phyloP scores from a whole-genome alignment of 1,284 basidiomycete species.

The Veloporphyrellus conicus region DNA sequence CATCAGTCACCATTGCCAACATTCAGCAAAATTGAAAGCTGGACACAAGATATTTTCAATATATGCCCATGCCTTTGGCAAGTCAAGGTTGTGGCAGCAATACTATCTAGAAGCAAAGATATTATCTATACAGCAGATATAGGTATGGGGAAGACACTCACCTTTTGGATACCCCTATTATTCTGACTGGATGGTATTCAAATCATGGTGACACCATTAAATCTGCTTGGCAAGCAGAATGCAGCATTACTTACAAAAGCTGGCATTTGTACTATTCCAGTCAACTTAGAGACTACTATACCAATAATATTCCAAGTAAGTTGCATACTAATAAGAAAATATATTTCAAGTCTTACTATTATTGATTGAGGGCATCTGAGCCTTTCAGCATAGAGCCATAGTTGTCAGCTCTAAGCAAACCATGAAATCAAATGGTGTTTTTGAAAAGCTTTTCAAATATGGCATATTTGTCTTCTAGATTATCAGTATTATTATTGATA shows the following conservation, averaged over 20 bases:
- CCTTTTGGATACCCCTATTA: not conserved
- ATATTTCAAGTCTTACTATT: no score
- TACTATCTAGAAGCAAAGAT: not conserved
- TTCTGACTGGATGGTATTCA: not conserved
- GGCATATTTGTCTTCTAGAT: not conserved
- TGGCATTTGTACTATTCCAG: not conserved
- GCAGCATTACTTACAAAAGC: not conserved
- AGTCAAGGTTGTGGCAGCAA: not conserved
- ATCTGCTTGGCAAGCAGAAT: not conserved
- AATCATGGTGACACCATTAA: not conserved
- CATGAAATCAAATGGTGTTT: conserved; percentile 6
- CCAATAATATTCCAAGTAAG: not conserved
- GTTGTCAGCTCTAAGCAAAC: conserved; percentile 10
- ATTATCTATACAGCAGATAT: not conserved
- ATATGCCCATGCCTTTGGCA: no score
- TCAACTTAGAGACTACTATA: not conserved
- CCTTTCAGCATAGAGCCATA: not conserved
- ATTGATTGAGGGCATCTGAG: not conserved
- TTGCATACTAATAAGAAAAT: no score
- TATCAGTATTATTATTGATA: conserved; percentile 11
- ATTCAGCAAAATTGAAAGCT: no score
- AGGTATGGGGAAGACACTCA: not conserved
- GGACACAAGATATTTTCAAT: no score
- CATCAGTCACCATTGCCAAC: no score
- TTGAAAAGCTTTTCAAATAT: conserved; percentile 1